A percentile compares a stretch with the other conserved stretches of the same genome.
phyloP scores from a whole-genome alignment of 768 basidiomycete species.

The Gloeostereum incarnatum region DNA sequence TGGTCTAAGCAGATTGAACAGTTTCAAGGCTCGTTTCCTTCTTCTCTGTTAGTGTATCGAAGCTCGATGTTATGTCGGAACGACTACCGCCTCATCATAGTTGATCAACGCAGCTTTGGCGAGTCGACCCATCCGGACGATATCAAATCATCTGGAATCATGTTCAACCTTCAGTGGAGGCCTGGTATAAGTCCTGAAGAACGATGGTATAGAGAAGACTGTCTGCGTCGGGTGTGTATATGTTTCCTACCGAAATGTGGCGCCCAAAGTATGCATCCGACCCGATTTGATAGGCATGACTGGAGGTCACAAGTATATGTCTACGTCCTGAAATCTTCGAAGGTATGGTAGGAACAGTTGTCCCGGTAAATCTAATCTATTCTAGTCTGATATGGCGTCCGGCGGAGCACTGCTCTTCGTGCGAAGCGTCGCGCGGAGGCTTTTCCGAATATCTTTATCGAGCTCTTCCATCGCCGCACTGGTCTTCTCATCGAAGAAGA shows the following conservation, averaged over 20 bases:
- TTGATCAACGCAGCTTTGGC: conserved; percentile 65
- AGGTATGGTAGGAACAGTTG: conserved; percentile 45
- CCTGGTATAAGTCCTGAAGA: conserved; percentile 49
- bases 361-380: conserved; percentile 39
- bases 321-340: conserved; percentile 56
- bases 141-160: conserved; percentile 43
- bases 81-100: conserved; percentile 53
- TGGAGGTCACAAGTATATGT: conserved; percentile 61
- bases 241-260: conserved; percentile 1
- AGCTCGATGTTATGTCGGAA: conserved; percentile 21
- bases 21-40: conserved; percentile 38
- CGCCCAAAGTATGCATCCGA: too few relatives aligned
- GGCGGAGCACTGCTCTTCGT: conserved; percentile 13
- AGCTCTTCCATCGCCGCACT: conserved; percentile 37
- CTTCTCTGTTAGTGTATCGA: not conserved
- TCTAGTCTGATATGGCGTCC: not conserved
- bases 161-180: conserved; percentile 56
- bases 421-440: conserved; percentile 51
- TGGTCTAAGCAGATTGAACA: conserved; percentile 67
- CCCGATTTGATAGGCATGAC: conserved; percentile 42
- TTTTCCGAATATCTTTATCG: conserved; percentile 35
- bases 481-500: conserved; percentile 46
- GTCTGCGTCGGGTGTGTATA: conserved; percentile 53
- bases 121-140: conserved; percentile 59
- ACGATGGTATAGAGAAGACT: conserved; percentile 36